Evolutionary conservation across 2,329 filamentous ascomycete species (phyloP).

Genomic region (Trichoderma sp.): DNA sequence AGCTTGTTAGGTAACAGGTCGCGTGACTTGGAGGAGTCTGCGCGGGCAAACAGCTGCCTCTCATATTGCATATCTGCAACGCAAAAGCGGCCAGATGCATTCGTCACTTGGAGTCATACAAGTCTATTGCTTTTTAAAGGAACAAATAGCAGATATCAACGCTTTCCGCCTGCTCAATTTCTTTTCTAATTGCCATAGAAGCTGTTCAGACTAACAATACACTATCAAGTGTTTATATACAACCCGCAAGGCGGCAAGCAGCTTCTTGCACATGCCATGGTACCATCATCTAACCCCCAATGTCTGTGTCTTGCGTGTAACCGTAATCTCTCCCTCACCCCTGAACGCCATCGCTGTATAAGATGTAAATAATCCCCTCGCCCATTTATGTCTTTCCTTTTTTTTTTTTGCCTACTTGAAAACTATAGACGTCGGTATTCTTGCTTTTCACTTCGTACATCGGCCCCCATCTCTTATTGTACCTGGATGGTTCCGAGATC

Average conservation of each 20-base stretch:
- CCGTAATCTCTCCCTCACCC: slow-evolving; percentile 7
- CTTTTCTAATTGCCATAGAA: not conserved
- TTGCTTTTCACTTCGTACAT: not conserved
- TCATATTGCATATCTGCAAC: not conserved
- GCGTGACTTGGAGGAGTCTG: slow-evolving; percentile 17
- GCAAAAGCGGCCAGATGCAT: not conserved
- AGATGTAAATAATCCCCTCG: slow-evolving; percentile 27
- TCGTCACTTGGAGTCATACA: not conserved
- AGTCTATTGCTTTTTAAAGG: not conserved
- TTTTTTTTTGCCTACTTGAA: not conserved
- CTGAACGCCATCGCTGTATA: slow-evolving; percentile 42
- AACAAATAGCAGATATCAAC: not conserved
- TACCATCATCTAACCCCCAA: not conserved
- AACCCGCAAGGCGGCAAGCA: slow-evolving; percentile 10
- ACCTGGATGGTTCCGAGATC: slow-evolving; percentile 48
- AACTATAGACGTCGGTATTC: slow-evolving; percentile 10
- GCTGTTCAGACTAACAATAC: not conserved
- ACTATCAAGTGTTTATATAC: slow-evolving; percentile 16
- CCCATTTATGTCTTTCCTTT: slow-evolving; percentile 24
- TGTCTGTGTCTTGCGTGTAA: not conserved
- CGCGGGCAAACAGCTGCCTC: not conserved
- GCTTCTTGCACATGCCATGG: slow-evolving; percentile 23
- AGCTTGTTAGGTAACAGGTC: slow-evolving; percentile 18
- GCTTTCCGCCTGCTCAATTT: not conserved
- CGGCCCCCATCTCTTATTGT: not conserved